Evolutionary conservation across 495 filamentous ascomycete species (phyloP), one percentile per base, ranked within the genome.

Genomic region (Sabuloglossum arenarium): DNA sequence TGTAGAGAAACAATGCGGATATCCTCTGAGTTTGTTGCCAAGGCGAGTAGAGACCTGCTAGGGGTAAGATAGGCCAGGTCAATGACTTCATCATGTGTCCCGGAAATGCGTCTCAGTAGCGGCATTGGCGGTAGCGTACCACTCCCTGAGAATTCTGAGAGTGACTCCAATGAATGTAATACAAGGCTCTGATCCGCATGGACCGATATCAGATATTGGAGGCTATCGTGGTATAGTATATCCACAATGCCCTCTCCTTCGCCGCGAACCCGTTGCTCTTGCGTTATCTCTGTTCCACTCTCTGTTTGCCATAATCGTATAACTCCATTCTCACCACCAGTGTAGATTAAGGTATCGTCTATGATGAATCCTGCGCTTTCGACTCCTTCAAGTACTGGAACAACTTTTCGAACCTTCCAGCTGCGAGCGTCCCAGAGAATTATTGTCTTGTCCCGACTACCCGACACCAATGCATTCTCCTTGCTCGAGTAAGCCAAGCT

Each of bases 11-110:
- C 79, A 55, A 99, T 74, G 34, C 89, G 80, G 32, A 99, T 79
- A 50, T 88, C 86, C 70, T 97, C 91, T 1, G 88, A 86, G 68
- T 97, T 99, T 16, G 90, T 97, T 9, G 89, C 88, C 19, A 99
- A 71, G 27, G 91, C 91, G 61, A 99, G 75, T 54, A 88, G 72
- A 23, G 84, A 88, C 49, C 78, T 78, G 56, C 89, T 80, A 11
- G 79, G 78, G 0, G 88, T 80, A 56, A 95, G 75, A 63, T 88
- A 94, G 25, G 80, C 83, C 24, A 96, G 69, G 61, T 97, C 93
- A 61, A 97, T 93, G 56, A 97, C 88, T 64, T 97, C 91, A 64
- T 97, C 91, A 66, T 97, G 88, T 32, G 91, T 95, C 24, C 93
- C 93, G 21, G 90, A 94, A 60, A 97, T 90, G 19, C 85, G 78